Conservation (phyloP, 495 filamentous ascomycete genomes). For the Penicillium paxilli region DNA sequence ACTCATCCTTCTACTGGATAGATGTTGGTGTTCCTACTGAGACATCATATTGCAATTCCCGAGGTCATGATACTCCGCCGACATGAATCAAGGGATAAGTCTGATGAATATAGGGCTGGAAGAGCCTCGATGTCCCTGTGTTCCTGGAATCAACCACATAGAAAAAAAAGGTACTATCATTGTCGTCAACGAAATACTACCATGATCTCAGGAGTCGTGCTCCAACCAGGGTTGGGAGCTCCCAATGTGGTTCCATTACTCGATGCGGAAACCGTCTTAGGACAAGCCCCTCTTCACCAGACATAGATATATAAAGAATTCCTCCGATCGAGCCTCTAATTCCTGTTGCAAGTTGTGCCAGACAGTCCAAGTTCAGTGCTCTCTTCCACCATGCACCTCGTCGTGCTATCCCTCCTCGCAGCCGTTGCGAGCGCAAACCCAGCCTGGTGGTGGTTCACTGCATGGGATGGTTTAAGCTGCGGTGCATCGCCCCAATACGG, state of each 20-base stretch:
- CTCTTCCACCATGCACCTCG: neutral
- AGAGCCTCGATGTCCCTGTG: too few relatives aligned
- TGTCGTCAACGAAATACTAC: neutral
- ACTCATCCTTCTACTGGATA: too few relatives aligned
- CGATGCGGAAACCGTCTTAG: neutral
- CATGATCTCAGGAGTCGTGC: neutral
- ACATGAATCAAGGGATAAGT: too few relatives aligned
- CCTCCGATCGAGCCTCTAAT: neutral
- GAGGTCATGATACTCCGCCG: too few relatives aligned
- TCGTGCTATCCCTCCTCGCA: constrained; percentile 1
- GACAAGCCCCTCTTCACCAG: too few relatives aligned
- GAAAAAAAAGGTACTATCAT: too few relatives aligned
- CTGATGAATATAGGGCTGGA: too few relatives aligned
- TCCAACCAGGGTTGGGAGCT: neutral
- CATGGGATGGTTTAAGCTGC: constrained; percentile 11
- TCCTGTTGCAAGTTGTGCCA: neutral
- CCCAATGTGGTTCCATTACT: neutral
- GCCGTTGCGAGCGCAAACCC: neutral
- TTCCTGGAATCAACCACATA: too few relatives aligned
- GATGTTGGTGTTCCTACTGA: too few relatives aligned
- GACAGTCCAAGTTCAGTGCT: neutral
- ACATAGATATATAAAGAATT: neutral
- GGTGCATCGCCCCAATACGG: constrained; percentile 8
- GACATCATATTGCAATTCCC: too few relatives aligned
- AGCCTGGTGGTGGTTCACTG: constrained; percentile 9